Percentiles rank a stretch among this genome's conserved stretches.
Conservation (phyloP, 768 basidiomycete species). For the Suillus cothurnatus region DNA sequence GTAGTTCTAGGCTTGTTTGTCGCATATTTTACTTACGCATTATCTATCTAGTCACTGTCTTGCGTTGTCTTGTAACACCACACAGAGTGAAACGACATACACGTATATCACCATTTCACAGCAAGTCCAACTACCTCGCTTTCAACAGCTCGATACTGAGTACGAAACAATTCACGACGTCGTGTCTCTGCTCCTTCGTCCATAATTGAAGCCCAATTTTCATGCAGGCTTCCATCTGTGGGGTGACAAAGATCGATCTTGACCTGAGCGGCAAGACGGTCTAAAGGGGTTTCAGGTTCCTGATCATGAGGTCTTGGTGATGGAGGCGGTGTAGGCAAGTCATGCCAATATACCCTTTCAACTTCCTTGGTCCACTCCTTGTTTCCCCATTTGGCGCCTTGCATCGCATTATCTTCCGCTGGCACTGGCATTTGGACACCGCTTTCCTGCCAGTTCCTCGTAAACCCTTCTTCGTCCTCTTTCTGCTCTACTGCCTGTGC, state of each 20-base stretch:
- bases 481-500: constrained; percentile 6
- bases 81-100: constrained; percentile 10
- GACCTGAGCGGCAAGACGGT: constrained; percentile 41
- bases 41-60: not conserved
- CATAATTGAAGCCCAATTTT: constrained; percentile 39
- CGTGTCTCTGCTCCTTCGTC: constrained; percentile 46
- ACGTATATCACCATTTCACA: constrained; percentile 63
- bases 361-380: constrained; percentile 82
- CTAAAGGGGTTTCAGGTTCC: constrained; percentile 16
- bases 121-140: constrained; percentile 79
- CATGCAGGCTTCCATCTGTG: constrained; percentile 31
- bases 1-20: constrained; percentile 19
- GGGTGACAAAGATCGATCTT: constrained; percentile 44
- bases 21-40: constrained; percentile 14
- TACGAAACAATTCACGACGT: constrained; percentile 62
- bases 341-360: constrained; percentile 82
- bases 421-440: constrained; percentile 41
- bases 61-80: constrained; percentile 9
- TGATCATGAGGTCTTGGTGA: constrained; percentile 33
- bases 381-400: constrained; percentile 75
- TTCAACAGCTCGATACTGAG: constrained; percentile 83
- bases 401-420: constrained; percentile 28
- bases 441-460: constrained; percentile 59
- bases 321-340: constrained; percentile 47
- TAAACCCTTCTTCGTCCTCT: constrained; percentile 66